These are phyloP conservation scores for Solanum habrochaites DNA, from an alignment of 257 asterid genomes.

Conservation along the genomic window DNA sequence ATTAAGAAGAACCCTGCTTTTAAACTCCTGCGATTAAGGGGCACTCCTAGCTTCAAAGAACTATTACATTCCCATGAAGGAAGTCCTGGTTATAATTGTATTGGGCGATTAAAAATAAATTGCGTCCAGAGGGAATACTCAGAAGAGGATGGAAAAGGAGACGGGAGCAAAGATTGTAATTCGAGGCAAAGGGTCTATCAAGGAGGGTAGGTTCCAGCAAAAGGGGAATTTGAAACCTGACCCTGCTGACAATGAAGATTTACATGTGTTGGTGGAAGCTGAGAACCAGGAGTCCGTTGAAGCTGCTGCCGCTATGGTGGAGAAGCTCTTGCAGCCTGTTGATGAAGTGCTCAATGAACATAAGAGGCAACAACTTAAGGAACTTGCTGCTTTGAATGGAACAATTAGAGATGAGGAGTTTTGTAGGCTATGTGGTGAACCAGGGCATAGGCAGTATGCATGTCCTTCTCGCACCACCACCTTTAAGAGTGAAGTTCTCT, in stretches of 20 bases:
- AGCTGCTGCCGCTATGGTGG: slow-evolving; percentile 93
- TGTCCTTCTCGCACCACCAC: slow-evolving; percentile 84
- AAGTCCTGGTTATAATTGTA: slow-evolving; percentile 95
- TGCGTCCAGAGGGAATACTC: slow-evolving; percentile 96
- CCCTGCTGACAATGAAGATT: slow-evolving; percentile 85
- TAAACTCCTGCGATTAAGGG: slow-evolving; percentile 99
- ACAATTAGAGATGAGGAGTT: slow-evolving; percentile 92
- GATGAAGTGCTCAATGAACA: slow-evolving; percentile 96
- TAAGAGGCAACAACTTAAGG: slow-evolving; percentile 94
- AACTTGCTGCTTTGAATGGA: slow-evolving; percentile 93
- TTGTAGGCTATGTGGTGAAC: slow-evolving; percentile 92
- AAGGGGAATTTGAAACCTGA: slow-evolving; percentile 80
- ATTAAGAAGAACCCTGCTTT: slow-evolving; percentile 85
- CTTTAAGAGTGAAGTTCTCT: slow-evolving; percentile 83
- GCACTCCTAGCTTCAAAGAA: slow-evolving; percentile 89
- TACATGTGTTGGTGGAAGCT: slow-evolving; percentile 93
- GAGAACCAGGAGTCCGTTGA: slow-evolving; percentile 89
- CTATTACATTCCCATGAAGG: slow-evolving; percentile 91
- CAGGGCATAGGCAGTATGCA: slow-evolving; percentile 87
- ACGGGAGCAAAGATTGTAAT: slow-evolving; percentile 95
- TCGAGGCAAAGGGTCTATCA: slow-evolving; percentile 88
- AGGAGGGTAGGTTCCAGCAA: slow-evolving; percentile 92
- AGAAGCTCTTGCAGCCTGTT: slow-evolving; percentile 94
- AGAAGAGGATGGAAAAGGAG: slow-evolving; percentile 94
- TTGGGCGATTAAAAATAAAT: slow-evolving; percentile 81